Base-by-base conservation (phyloP, 345 rosid species). In the Draba incana region DNA sequence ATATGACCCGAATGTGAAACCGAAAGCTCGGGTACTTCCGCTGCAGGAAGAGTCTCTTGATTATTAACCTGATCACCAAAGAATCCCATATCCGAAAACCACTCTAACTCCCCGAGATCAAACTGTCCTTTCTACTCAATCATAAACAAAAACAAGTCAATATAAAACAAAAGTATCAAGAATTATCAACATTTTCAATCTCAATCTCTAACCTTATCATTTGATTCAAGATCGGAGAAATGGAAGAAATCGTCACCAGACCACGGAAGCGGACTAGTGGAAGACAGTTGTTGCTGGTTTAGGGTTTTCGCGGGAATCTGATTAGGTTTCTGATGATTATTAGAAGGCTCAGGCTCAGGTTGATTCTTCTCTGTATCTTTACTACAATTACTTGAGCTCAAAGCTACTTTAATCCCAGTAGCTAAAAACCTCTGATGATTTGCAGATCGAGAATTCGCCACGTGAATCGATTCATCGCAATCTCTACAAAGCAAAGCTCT, bases 371-470 rank as follows among this genome's bases (percentile, higher is more conserved):
- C 76, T 6, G 72, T 35, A 11, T 78, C 85, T 65, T 78, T 78
- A 71, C 69, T 53, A 70, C 95, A 87, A 50, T 78, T 80, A 64
- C 79, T 82, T 23, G 95, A 86, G 71, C 78, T 88, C 24, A 91
- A 70, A 59, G 88, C 96, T 30, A 94, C 97, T 27, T 84, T 79
- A 59, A 94, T 91, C 49, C 99, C 99, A 4, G 99, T 91, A 52
- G 97, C 97, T 30, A 94, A 78, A 71, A 88, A 85, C 78, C 97
- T 72, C 84, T 83, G 97, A 79, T 94, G 99, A 70, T 89, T 87
- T 0, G 92, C 99, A 24, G 99, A 80, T 23, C 86, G 92, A 66
- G 86, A 84, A 57, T 90, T 88, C 9, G 86, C 81, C 0, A 80
- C 77, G 70, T 94, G 99, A 73, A 94, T 84, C 0, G 96, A 81